phyloP scores from a whole-genome alignment of 2,329 filamentous ascomycete species.

The Dothiorella sarmentorum region DNA sequence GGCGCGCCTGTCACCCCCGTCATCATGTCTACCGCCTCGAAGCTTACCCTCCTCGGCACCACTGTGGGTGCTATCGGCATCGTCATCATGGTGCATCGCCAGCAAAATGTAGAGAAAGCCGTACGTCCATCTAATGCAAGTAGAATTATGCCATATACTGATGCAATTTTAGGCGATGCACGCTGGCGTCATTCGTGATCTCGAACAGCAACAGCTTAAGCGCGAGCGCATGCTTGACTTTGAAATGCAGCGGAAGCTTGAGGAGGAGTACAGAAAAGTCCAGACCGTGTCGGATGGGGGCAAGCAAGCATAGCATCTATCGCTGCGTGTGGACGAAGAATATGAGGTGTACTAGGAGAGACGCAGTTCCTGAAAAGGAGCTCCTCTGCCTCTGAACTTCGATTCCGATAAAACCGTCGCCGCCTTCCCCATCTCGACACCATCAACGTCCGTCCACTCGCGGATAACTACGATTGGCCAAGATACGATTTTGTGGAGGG shows the following conservation, averaged over 20 bases:
- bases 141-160: slow-evolving; percentile 19
- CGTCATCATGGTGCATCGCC: slow-evolving; percentile 82
- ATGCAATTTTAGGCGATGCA: slow-evolving; percentile 74
- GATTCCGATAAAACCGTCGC: no score
- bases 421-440: no score
- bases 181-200: slow-evolving; percentile 85
- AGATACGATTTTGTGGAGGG: no score
- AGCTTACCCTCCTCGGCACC: slow-evolving; percentile 76
- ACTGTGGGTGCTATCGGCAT: slow-evolving; percentile 72
- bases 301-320: neutral
- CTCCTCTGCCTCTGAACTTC: no score
- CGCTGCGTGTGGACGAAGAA: neutral
- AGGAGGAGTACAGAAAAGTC: slow-evolving; percentile 84
- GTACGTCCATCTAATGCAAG: slow-evolving; percentile 50
- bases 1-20: neutral
- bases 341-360: no score
- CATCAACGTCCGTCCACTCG: no score
- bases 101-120: slow-evolving; percentile 77
- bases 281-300: slow-evolving; percentile 64
- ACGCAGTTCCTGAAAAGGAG: neutral
- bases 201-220: slow-evolving; percentile 90
- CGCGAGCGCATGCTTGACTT: slow-evolving; percentile 90
- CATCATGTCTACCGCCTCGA: slow-evolving; percentile 83
- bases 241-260: slow-evolving; percentile 80
- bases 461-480: no score